Evolutionary conservation across 352 stramenopile genomes (phyloP).

Genomic region (Globisporangium polare): DNA sequence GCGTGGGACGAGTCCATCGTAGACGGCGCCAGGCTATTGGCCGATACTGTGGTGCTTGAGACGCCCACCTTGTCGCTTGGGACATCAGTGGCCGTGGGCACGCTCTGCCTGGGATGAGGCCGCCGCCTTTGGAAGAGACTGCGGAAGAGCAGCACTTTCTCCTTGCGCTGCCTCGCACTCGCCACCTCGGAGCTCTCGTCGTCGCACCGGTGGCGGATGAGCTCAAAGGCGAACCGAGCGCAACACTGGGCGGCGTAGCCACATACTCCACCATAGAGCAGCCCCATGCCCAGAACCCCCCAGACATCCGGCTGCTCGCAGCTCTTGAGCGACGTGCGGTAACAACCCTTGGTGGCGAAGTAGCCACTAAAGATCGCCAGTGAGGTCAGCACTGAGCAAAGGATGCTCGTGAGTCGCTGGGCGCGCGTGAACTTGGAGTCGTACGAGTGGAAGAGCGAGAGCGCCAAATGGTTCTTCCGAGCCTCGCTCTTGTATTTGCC

Average conservation of each 20-base stretch:
- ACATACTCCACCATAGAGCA: constrained; percentile 54
- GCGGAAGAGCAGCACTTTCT: constrained; percentile 70
- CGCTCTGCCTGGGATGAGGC: not conserved
- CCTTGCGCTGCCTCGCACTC: constrained; percentile 59
- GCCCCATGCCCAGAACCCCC: constrained; percentile 37
- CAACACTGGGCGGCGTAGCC: constrained; percentile 43
- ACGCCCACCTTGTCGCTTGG: constrained; percentile 2
- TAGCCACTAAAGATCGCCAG: constrained; percentile 44
- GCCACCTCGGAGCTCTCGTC: constrained; percentile 55
- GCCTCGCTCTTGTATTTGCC: constrained; percentile 53
- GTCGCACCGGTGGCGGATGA: constrained; percentile 58
- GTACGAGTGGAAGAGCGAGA: constrained; percentile 46
- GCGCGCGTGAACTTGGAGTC: constrained; percentile 57
- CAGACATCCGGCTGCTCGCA: constrained; percentile 52
- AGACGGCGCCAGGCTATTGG: constrained; percentile 16
- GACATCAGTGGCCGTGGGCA: not conserved
- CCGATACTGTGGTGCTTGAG: not conserved
- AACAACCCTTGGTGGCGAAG: constrained; percentile 55
- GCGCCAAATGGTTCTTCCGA: constrained; percentile 32
- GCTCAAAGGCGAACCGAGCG: constrained; percentile 37
- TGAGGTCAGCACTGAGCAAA: constrained; percentile 39
- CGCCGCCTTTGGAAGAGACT: constrained; percentile 21
- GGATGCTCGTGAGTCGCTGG: constrained; percentile 48
- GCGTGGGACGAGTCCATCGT: constrained; percentile 42
- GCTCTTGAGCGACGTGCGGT: constrained; percentile 50